Evolutionary conservation across 441 rosid genomes (phyloP).

Genomic region (Croton setiger): DNA sequence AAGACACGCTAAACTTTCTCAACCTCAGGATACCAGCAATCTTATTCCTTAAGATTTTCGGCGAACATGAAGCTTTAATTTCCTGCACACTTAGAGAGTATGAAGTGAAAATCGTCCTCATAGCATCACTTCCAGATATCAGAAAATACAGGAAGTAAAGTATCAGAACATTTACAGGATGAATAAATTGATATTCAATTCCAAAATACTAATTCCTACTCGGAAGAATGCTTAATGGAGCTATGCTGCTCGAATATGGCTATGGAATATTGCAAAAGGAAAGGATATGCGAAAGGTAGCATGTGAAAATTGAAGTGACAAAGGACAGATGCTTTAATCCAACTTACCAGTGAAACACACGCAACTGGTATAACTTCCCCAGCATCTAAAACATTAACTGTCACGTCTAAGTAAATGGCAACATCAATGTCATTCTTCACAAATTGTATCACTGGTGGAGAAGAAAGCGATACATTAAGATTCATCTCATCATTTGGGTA

Average conservation of each 20-base stretch:
- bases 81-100: conserved; percentile 33
- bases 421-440: conserved; percentile 38
- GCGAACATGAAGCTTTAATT: conserved; percentile 46
- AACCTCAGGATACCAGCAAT: conserved; percentile 52
- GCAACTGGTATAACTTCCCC: conserved; percentile 54
- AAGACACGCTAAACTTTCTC: conserved; percentile 45
- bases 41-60: conserved; percentile 43
- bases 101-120: neutral
- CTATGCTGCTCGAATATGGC: neutral
- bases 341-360: conserved; percentile 59
- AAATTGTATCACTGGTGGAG: conserved; percentile 58
- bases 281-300: neutral
- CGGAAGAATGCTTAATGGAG: neutral
- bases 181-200: neutral
- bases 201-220: neutral
- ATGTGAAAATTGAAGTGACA: neutral
- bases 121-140: neutral
- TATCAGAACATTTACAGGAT: neutral
- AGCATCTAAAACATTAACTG: conserved; percentile 51
- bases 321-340: neutral
- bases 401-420: conserved; percentile 49
- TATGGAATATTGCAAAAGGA: too few species aligned
- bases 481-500: conserved; percentile 63
- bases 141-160: neutral
- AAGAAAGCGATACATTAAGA: conserved; percentile 47